Base-by-base conservation (phyloP, 331 rosid genomes). In the Pyrus hybrid region DNA sequence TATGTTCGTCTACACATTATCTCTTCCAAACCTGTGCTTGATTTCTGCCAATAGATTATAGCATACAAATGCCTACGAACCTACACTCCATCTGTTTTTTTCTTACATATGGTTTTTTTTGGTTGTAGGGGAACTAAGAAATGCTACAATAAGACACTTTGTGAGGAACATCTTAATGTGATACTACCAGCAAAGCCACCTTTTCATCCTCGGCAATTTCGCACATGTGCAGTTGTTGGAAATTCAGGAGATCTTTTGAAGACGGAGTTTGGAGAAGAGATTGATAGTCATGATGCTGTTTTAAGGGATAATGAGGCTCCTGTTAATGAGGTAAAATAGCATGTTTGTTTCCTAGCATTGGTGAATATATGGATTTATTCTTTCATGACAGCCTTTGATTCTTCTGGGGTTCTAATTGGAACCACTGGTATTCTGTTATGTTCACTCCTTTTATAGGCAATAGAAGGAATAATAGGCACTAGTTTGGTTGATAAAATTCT, bases 251-350 rank as follows among this genome's bases (percentile, higher is more conserved):
- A 94, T 84, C 99, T 94, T 83, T 85, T 94, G 72, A 90, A 89
- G 80, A 94, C 93, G 1, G 80, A 84, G 74, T 94, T 88, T 75
- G 99, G 99, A 32, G 7, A 87, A 80, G 97, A 94, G 80, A 91
- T 94, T 83, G 98, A 94, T 76, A 68, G 88, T 62, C 98, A 94
- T 49, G 97, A 91, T 81, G 97, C 93, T 76, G 95, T 94, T 74
- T 83, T 94, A 74, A 91, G 98, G 68, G 98, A 94, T 74, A 94
- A 94, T 53, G 98, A 94, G 86, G 98, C 98, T 80, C 98, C 98
- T 63, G 97, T 94, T 82, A 94, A 86, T 82, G 89, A 90, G 90
- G 98, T 94, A 83, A 72, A 54, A 70, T 21, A 79, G 63, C 18
- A 51, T 47, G 66, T 66, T 18, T 57, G 68, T 41, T 49, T 70